A percentile compares a stretch with the other conserved stretches of the same genome.
Evolutionary conservation across 169 alveolate species (phyloP).

Genomic region (Plasmodium sp.): DNA sequence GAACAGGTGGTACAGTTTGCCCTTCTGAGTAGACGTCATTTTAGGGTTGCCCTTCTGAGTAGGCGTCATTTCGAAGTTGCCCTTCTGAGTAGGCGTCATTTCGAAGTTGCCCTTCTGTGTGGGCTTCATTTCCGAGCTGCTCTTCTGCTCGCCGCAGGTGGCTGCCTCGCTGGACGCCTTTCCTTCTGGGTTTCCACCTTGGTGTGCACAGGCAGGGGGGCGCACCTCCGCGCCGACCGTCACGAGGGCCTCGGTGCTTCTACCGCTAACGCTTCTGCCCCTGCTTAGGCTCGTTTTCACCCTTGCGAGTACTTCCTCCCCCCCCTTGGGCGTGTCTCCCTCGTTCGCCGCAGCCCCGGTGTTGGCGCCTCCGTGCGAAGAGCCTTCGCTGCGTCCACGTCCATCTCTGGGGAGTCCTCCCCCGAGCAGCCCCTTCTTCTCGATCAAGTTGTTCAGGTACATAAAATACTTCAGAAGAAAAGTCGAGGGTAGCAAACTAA

Average conservation of each 20-base stretch:
- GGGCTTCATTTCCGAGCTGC: background rate
- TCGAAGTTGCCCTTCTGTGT: background rate
- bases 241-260: background rate
- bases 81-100: background rate
- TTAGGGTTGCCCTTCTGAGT: background rate
- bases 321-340: background rate
- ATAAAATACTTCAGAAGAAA: conserved; percentile 50
- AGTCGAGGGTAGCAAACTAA: conserved; percentile 34
- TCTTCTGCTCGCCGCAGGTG: background rate
- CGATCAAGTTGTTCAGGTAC: conserved; percentile 30
- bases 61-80: background rate
- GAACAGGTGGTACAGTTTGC: conserved; percentile 57
- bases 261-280: too few relatives aligned
- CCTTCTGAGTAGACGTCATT: background rate
- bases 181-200: background rate
- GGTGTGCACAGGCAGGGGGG: background rate
- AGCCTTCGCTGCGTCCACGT: background rate
- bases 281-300: background rate
- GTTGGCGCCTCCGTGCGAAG: background rate
- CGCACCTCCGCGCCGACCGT: background rate
- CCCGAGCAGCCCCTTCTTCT: conserved; percentile 14
- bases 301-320: background rate
- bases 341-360: background rate
- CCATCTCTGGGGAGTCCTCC: background rate
- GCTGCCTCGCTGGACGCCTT: background rate